Evolutionary conservation across 352 stramenopile genomes (phyloP), one percentile per base, ranked within the genome.

Genomic region (Thraustotheca clavata): DNA sequence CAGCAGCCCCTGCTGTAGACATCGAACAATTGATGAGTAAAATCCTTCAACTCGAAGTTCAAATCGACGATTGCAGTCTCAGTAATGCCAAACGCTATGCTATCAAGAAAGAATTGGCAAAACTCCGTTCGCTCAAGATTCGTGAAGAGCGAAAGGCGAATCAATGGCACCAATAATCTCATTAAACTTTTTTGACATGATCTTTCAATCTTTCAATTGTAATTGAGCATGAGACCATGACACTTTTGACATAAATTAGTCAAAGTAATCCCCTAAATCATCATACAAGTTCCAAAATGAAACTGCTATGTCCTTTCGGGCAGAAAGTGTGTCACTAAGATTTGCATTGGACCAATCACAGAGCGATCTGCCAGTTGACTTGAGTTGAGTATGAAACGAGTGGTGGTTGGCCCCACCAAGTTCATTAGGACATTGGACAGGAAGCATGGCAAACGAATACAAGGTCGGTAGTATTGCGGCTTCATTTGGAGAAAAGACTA

Each of bases 51-150:
- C 69, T 89, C 11, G 83, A 92, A 66, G 32, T 62, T 27, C 71
- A 80, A 43, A 46, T 90, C 24, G 80, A 92, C 0, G 73, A 89
- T 52, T 88, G 81, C 38, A 72, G 76, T n/a, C 60, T 90, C n/a
- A 79, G 76, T 7, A 75, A 79, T 32, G 73, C 83, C 7, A 90
- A 88, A 59, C 72, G 72, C 7, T 88, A 81, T 72, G 79, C 79
- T 1, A 26, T 92, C 24, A 92, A 92, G 71, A 92, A 92, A 39
- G 79, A 92, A 18, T 67, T 92, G 40, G 80, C 80, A 20, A 89
- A 86, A 75, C 76, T 81, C 33, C 80, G 80, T 31, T 52, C 43
- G 43, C 43, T 9, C 43, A 52, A 52, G 43, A 52, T 52, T 18
- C 43, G 43, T 31, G 43, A 52, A 24, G 43, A 52, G 6, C 43